phyloP scores from a whole-genome alignment of 371 early-diverging fungal genomes.

The Capillidium heterosporum region DNA sequence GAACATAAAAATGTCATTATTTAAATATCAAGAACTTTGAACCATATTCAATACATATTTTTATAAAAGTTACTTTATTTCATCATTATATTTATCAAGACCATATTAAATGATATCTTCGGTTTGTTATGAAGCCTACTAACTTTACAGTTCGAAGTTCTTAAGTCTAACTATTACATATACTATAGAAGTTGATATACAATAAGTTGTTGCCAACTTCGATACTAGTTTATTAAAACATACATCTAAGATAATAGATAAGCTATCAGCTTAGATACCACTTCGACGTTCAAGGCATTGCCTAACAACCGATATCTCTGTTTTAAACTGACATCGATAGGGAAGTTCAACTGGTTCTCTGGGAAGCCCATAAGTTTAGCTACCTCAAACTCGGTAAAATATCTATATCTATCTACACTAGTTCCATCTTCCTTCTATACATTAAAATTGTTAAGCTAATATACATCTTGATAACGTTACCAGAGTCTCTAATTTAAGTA shows the following conservation, averaged over 20 bases:
- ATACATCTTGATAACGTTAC: slow-evolving; percentile 9
- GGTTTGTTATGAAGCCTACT: no score
- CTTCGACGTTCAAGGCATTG: slow-evolving; percentile 41
- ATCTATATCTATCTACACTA: slow-evolving; percentile 21
- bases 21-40: no score
- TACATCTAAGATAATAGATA: slow-evolving; percentile 20
- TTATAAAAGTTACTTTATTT: no score
- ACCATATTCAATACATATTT: no score
- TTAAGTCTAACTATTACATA: no score
- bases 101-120: no score
- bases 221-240: no score
- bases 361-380: slow-evolving; percentile 70
- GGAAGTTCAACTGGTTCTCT: slow-evolving; percentile 23
- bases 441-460: slow-evolving; percentile 5
- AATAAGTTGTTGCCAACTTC: no score
- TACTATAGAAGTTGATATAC: no score
- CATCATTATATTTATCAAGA: no score
- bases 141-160: no score
- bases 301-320: slow-evolving; percentile 44
- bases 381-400: slow-evolving; percentile 60
- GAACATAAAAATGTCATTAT: no score
- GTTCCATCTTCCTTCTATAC: background rate
- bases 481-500: slow-evolving; percentile 28
- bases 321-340: slow-evolving; percentile 26
- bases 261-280: slow-evolving; percentile 33